Evolutionary conservation across 2,329 filamentous ascomycete species (phyloP).

Genomic region (Fusarium caatingaense): DNA sequence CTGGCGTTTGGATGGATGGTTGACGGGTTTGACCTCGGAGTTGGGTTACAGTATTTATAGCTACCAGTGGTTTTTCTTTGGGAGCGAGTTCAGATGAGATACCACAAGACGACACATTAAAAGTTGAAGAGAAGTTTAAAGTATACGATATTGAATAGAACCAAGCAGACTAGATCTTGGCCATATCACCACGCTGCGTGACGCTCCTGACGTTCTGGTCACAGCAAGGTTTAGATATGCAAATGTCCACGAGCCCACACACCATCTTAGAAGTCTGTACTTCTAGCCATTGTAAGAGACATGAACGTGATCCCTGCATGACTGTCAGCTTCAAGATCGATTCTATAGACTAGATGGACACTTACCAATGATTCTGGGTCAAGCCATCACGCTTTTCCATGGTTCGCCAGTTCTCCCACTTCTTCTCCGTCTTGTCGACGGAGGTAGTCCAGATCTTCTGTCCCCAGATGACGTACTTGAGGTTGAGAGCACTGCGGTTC

Average conservation of each 20-base stretch:
- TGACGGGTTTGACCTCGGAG: neutral
- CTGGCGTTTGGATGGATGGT: conserved; percentile 28
- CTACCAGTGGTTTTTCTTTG: conserved; percentile 20
- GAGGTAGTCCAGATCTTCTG: conserved; percentile 59
- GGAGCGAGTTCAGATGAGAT: conserved; percentile 21
- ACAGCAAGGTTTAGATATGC: neutral
- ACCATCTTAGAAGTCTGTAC: neutral
- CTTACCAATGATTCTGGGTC: conserved; percentile 59
- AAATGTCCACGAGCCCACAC: neutral
- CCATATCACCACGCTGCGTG: neutral
- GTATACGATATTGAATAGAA: neutral
- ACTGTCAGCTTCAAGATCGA: neutral
- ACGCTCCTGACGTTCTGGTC: neutral
- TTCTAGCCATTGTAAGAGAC: conserved; percentile 43
- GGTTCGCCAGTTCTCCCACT: conserved; percentile 56
- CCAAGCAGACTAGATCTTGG: neutral
- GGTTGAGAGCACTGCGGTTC: conserved; percentile 53
- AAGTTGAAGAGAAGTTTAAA: neutral
- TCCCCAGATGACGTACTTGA: conserved; percentile 64
- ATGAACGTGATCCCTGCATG: conserved; percentile 44
- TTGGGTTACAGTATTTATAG: conserved; percentile 7
- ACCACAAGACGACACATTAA: conserved; percentile 7
- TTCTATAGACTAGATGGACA: neutral
- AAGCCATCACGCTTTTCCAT: conserved; percentile 57
- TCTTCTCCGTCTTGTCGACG: conserved; percentile 49